Evolutionary conservation across 2,329 filamentous ascomycete genomes (phyloP).

Genomic region (Geoglossum cookeanum): DNA sequence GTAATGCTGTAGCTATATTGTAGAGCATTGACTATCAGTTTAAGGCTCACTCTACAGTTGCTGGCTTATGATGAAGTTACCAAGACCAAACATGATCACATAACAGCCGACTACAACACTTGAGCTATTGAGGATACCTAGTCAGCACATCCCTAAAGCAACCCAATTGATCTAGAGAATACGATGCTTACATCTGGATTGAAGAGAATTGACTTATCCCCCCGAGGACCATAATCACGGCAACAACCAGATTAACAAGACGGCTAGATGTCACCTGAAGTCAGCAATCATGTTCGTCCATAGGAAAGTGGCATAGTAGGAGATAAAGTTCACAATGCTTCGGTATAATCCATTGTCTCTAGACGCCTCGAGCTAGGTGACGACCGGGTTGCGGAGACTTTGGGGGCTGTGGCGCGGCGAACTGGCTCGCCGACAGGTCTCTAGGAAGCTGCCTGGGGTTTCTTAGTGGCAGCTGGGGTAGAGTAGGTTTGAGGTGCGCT

Average conservation of each 20-base stretch:
- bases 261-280: conserved; percentile 39
- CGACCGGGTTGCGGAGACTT: background rate
- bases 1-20: conserved; percentile 41
- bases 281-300: conserved; percentile 13
- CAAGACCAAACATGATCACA: conserved; percentile 75
- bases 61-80: conserved; percentile 30
- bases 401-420: background rate
- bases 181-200: conserved; percentile 34
- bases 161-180: background rate
- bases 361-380: background rate
- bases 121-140: conserved; percentile 29
- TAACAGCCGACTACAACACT: conserved; percentile 66
- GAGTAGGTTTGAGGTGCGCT: background rate
- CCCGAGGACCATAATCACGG: conserved; percentile 70
- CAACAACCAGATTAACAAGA: conserved; percentile 80
- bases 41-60: background rate
- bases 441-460: background rate
- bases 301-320: conserved; percentile 8
- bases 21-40: conserved; percentile 7
- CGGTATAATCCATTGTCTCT: conserved; percentile 70
- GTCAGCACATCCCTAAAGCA: conserved; percentile 11
- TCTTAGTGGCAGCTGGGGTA: background rate
- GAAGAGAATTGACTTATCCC: conserved; percentile 56
- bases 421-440: background rate
- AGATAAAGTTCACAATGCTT: conserved; percentile 55